These are phyloP conservation scores for Candolleomyces efflorescens DNA, from an alignment of 768 basidiomycete species.

Conservation along the genomic window DNA sequence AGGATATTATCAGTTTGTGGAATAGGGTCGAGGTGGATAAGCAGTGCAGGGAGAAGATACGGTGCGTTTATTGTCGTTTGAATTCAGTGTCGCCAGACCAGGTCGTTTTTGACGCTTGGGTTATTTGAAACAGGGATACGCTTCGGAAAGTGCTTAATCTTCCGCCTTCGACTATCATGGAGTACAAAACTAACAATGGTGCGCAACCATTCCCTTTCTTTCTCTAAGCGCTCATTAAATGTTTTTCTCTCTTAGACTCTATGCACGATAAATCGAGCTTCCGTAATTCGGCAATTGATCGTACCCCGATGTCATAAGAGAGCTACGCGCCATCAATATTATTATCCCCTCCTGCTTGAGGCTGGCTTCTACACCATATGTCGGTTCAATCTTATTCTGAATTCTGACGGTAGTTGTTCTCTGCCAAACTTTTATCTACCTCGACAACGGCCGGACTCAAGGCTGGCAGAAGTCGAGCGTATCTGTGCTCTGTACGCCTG, in stretches of 20 bases:
- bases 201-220: slow-evolving; percentile 12
- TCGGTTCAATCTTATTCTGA: not conserved
- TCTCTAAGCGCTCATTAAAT: slow-evolving; percentile 2
- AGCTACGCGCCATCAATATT: slow-evolving; percentile 7
- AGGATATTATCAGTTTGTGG: slow-evolving; percentile 95
- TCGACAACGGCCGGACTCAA: too few relatives aligned
- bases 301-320: slow-evolving; percentile 16
- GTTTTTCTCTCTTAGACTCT: slow-evolving; percentile 55
- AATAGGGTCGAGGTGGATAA: slow-evolving; percentile 77
- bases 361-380: not conserved
- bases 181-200: slow-evolving; percentile 95
- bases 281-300: slow-evolving; percentile 46
- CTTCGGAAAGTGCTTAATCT: slow-evolving; percentile 74
- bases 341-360: not conserved
- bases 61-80: slow-evolving; percentile 44
- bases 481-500: too few relatives aligned
- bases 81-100: not conserved
- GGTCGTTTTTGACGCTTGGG: not conserved
- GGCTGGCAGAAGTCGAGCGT: too few relatives aligned
- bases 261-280: slow-evolving; percentile 89
- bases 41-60: slow-evolving; percentile 75
- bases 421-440: too few relatives aligned
- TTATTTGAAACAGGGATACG: slow-evolving; percentile 55
- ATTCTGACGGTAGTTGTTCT: too few relatives aligned
- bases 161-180: slow-evolving; percentile 76